Evolutionary conservation across 1,284 basidiomycete species (phyloP), one percentile per base, ranked within the genome.

Genomic region (Ceratobasidium sp.): DNA sequence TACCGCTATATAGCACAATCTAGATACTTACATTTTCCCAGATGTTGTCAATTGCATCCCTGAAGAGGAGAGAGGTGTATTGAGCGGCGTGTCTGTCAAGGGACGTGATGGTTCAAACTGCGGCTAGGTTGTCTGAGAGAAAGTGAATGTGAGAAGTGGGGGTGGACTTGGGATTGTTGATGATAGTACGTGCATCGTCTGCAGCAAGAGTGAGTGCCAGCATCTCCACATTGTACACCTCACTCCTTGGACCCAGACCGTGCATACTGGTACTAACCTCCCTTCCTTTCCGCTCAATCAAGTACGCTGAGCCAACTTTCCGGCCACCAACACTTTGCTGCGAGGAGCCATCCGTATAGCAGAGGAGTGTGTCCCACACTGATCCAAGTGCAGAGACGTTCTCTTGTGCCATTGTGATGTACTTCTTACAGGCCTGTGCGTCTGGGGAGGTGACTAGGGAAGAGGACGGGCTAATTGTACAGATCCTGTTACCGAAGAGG

Each of bases 151-250:
- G n/a, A n/a, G n/a, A n/a, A n/a, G n/a, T n/a, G n/a, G n/a, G n/a
- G n/a, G n/a, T n/a, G n/a, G n/a, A n/a, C n/a, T n/a, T n/a, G n/a
- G n/a, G n/a, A n/a, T n/a, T n/a, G n/a, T n/a, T n/a, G n/a, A n/a
- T n/a, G n/a, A n/a, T n/a, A n/a, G n/a, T n/a, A n/a, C n/a, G n/a
- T n/a, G n/a, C n/a, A n/a, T n/a, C n/a, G 49, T 11, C 8, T 8
- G 47, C 44, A 18, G 44, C n/a, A 2, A 41, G 13, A n/a, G 49
- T 49, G 13, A 66, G 63, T 6, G 63, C 63, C 16, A 18, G 13
- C 63, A 66, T 66, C 28, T 66, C 63, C 5, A 38, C 63, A 49
- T 66, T 49, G 23, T 38, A 66, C 8, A 66, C 26, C 8, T 66
- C 49, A 16, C 32, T 16, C 18, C 21, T 35, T n/a, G 30, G 63